Evolutionary conservation across 257 asterid species (phyloP), one percentile per base, ranked within the genome.

Genomic region (Linaria vulgaris): DNA sequence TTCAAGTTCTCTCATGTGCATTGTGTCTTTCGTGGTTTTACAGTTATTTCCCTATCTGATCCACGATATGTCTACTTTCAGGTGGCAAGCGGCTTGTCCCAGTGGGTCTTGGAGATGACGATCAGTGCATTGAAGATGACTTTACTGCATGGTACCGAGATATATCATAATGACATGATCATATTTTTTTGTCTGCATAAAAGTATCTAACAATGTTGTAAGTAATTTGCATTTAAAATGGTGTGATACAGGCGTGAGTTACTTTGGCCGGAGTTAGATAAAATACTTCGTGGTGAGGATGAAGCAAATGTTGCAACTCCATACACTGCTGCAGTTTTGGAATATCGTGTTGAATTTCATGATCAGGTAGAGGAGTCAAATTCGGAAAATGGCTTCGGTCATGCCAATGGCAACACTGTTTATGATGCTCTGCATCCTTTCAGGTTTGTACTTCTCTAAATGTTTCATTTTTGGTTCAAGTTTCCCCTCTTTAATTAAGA

Each of bases 101-200:
- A 16, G 85, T 94, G 82, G 99, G 99, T 76, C 95, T 94, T 56
- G 99, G 99, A 50, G 99, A 94, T 63, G 99, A 94, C 64, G 99
- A 94, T 71, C 99, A 90, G 62, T 87, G 97, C 85, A 94, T 94
- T 71, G 99, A 94, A 83, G 99, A 94, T 80, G 99, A 94, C 79
- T 94, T 90, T 69, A 5, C 95, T 50, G 84, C 95, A 65, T 94
- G 99, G 97, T 94, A 89, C 48, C 15, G 20, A 56, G 30, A 37
- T 10, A 15, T 25, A 37, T 56, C 49, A 25, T 65, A 23, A 20
- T 61, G 4, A 49, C 25, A 24, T 37, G 13, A 50, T 46, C 9
- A n/a, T 27, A 12, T 49, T 25, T 44, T 12, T 51, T 21, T 44
- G 21, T 37, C 27, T 50, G 21, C 20, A 31, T 20, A 61, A 56